phyloP scores from a whole-genome alignment of 495 filamentous ascomycete genomes.

The Hyaloscypha hepaticicola region DNA sequence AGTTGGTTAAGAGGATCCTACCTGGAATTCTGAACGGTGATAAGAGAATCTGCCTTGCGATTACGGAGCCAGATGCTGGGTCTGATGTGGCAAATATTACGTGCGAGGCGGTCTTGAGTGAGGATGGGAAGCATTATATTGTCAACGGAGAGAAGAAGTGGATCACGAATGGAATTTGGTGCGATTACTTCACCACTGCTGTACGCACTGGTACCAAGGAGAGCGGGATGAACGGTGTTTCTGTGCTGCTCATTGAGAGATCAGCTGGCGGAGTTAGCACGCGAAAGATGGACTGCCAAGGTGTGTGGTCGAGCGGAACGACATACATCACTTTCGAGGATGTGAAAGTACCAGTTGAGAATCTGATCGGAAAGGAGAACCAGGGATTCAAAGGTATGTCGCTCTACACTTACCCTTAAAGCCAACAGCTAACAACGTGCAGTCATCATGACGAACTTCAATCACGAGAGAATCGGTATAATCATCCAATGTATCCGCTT shows the following conservation, averaged over 20 bases:
- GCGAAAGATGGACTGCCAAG: conserved; percentile 96
- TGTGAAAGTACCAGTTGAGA: conserved; percentile 97
- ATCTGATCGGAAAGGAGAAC: conserved; percentile 96
- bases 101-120: conserved; percentile 88
- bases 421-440: conserved; percentile 17
- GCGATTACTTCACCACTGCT: conserved; percentile 97
- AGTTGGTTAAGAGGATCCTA: conserved; percentile 73
- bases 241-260: conserved; percentile 79
- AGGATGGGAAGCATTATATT: conserved; percentile 97
- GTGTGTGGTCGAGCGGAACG: conserved; percentile 91
- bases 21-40: conserved; percentile 87
- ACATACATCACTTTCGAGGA: conserved; percentile 98
- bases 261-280: conserved; percentile 72
- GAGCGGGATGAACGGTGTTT: conserved; percentile 86
- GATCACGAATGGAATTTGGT: conserved; percentile 98
- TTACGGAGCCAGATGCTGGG: conserved; percentile 80
- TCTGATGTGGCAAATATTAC: conserved; percentile 90
- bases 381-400: conserved; percentile 82
- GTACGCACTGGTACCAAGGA: conserved; percentile 77
- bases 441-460: conserved; percentile 98
- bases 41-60: conserved; percentile 91
- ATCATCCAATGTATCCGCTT: conserved; percentile 97
- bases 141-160: conserved; percentile 99
- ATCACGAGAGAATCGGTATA: conserved; percentile 97
- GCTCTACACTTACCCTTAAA: conserved; percentile 12